Evolutionary conservation across 1,284 basidiomycete species (phyloP).

Genomic region (Austroboletus novae-zelandiae): DNA sequence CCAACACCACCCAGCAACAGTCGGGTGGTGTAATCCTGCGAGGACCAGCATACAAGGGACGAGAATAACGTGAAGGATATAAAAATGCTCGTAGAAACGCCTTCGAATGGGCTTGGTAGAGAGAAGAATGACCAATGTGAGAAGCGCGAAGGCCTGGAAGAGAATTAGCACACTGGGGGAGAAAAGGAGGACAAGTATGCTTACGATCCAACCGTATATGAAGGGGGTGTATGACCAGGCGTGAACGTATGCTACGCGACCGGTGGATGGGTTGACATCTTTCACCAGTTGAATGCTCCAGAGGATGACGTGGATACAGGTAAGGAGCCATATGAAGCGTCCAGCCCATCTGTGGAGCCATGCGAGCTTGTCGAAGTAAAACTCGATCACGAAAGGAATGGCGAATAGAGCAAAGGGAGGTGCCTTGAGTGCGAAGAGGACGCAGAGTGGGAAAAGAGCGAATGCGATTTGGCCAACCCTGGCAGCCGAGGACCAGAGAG

Average conservation of each 20-base stretch:
- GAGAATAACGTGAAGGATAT: slow-evolving; percentile 66
- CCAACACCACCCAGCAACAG: slow-evolving; percentile 70
- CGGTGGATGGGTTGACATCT: slow-evolving; percentile 50
- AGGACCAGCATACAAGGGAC: slow-evolving; percentile 62
- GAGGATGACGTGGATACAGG: slow-evolving; percentile 64
- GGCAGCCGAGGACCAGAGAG: slow-evolving; percentile 76
- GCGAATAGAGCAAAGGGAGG: slow-evolving; percentile 81
- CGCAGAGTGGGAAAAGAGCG: slow-evolving; percentile 72
- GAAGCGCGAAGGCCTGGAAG: slow-evolving; percentile 61
- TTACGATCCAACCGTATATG: slow-evolving; percentile 69
- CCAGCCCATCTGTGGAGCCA: slow-evolving; percentile 74
- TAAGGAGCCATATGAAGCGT: slow-evolving; percentile 71
- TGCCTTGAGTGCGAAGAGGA: slow-evolving; percentile 78
- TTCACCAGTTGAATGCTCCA: slow-evolving; percentile 74
- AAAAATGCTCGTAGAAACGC: slow-evolving; percentile 76
- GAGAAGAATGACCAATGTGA: slow-evolving; percentile 66
- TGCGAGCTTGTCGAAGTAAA: slow-evolving; percentile 77
- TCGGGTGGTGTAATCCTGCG: slow-evolving; percentile 68
- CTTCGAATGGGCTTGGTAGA: slow-evolving; percentile 67
- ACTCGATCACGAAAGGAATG: slow-evolving; percentile 63
- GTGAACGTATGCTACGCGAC: slow-evolving; percentile 56
- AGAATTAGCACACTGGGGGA: slow-evolving; percentile 13
- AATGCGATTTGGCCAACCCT: slow-evolving; percentile 78
- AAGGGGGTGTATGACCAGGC: slow-evolving; percentile 72
- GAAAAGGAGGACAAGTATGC: slow-evolving; percentile 27